Evolutionary conservation across 2,329 filamentous ascomycete genomes (phyloP).

Genomic region (Colletotrichum sp.): DNA sequence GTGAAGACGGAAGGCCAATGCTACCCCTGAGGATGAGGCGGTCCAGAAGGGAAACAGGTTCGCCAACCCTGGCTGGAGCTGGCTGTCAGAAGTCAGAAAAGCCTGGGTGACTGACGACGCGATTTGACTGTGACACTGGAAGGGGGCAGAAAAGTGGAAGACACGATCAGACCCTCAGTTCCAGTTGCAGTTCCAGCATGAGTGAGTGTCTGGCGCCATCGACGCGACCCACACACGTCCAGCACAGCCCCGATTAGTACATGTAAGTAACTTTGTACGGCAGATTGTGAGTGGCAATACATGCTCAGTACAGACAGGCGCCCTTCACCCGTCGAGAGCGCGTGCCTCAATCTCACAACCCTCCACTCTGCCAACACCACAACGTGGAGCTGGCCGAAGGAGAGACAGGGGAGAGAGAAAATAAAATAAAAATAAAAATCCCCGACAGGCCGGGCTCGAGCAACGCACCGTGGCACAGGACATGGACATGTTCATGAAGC

Average conservation of each 20-base stretch:
- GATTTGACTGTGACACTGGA: neutral
- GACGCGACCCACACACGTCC: neutral
- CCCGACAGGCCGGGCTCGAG: constrained; percentile 13
- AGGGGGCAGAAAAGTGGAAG: neutral
- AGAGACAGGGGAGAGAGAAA: constrained; percentile 2
- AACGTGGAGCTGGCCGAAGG: neutral
- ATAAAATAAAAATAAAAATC: constrained; percentile 11
- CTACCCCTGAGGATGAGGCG: neutral
- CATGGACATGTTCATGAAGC: neutral
- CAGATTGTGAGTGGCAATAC: neutral
- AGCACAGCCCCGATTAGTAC: neutral
- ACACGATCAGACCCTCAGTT: neutral
- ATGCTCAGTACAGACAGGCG: neutral
- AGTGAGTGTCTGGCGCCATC: neutral
- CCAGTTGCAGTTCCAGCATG: neutral
- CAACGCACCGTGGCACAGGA: neutral
- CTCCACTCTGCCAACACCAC: neutral
- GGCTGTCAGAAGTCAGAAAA: neutral
- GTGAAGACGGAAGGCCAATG: neutral
- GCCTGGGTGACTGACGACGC: neutral
- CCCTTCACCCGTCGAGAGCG: neutral
- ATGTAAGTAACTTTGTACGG: neutral
- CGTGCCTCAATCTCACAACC: neutral
- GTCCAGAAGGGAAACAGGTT: neutral
- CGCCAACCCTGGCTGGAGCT: neutral